phyloP scores from a whole-genome alignment of 345 rosid genomes.

The Gynandropsis gynandra region DNA sequence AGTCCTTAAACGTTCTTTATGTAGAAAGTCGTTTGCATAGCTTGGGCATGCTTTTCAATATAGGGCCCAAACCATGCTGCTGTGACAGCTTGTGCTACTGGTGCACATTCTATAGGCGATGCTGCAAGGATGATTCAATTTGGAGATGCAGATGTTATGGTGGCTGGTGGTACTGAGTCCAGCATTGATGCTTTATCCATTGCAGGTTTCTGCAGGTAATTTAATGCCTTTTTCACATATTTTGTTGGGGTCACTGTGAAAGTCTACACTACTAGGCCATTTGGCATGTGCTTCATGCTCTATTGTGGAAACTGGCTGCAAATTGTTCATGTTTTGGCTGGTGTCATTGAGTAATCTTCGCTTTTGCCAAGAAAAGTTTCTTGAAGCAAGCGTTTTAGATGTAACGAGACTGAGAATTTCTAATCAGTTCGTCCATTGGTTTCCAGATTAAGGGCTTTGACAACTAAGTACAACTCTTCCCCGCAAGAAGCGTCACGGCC shows the following conservation, averaged over 20 bases:
- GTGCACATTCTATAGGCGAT: constrained; percentile 95
- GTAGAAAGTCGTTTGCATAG: constrained; percentile 11
- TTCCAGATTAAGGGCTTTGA: constrained; percentile 81
- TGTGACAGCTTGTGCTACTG: constrained; percentile 98
- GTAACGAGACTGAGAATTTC: neutral
- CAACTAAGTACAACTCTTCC: constrained; percentile 61
- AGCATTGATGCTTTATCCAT: constrained; percentile 94
- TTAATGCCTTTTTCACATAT: constrained; percentile 5
- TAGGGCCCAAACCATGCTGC: constrained; percentile 99
- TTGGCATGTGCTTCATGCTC: no score
- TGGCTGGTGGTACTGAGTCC: constrained; percentile 94
- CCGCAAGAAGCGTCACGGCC: constrained; percentile 94
- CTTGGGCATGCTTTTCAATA: constrained; percentile 27
- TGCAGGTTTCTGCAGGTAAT: constrained; percentile 89
- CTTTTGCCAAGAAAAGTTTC: neutral
- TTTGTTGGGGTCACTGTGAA: neutral
- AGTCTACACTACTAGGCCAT: no score
- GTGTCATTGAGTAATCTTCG: no score
- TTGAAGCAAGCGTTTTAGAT: neutral
- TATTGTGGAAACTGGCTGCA: no score
- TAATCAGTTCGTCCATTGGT: constrained; percentile 1
- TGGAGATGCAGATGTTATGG: constrained; percentile 95
- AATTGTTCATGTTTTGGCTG: no score
- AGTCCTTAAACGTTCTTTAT: constrained; percentile 2
- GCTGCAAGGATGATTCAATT: constrained; percentile 95